Evolutionary conservation across 306 rosid species (phyloP), one percentile per base, ranked within the genome.

Genomic region (Begonia fuchsioides): DNA sequence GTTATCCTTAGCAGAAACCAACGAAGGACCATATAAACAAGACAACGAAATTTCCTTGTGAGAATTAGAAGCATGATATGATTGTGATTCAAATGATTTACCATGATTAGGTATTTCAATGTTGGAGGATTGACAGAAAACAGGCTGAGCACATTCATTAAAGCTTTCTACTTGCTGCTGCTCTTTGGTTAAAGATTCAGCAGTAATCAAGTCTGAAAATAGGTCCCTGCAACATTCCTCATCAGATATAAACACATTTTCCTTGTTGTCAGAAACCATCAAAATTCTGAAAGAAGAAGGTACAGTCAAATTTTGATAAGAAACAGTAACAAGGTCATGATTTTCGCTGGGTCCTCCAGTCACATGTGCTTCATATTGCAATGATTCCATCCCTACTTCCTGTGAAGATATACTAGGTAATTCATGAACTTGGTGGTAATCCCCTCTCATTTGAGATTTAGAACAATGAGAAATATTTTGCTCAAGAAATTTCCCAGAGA

Each of bases 151-250:
- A 63, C 76, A 48, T 54, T n/a, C n/a, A n/a, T n/a, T n/a, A n/a
- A n/a, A n/a, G n/a, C 47, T 56, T 49, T 66, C 57, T 39, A 26
- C 7, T 8, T 26, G 35, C 35, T 26, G 35, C 35, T 55, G 49
- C 17, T 64, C 77, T 49, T 60, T 54, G 52, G 53, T 32, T 47
- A 64, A 73, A 46, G 60, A 56, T 52, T 58, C 79, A 41, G 65
- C 77, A 44, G 49, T 56, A 38, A 77, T 69, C 65, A 72, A 72
- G 56, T 75, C 94, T 58, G 85, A 70, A 71, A 86, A 92, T 40
- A 92, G 67, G 26, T 76, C 67, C 71, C 86, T 75, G 64, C 96
- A 73, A 67, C 94, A 86, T 64, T 92, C 99, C 57, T 82, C 94
- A 15, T 86, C 87, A 9, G 96, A 43, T 62, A 92, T 77, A 67